Evolutionary conservation across 2,329 filamentous ascomycete species (phyloP), one percentile per base, ranked within the genome.

Genomic region (Botrytis fragariae): DNA sequence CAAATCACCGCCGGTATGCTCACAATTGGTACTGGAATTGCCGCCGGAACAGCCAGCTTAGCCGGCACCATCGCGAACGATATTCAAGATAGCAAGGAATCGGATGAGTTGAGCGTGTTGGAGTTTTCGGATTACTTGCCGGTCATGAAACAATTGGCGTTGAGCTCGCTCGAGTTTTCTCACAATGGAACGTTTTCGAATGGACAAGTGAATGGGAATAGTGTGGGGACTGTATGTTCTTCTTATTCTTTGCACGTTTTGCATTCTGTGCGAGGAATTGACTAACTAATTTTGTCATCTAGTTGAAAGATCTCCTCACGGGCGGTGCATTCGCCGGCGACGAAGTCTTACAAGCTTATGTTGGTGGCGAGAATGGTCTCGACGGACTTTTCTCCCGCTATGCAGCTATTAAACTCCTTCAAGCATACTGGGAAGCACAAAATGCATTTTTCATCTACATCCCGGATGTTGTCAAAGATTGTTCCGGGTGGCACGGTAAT

Each of bases 371-470:
- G n/a, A 16, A 51, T 2, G 29, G 63, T 0, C 32, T 48, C 12
- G 44, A 65, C 5, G 32, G 44, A 51, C 29, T 65, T 25, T 65
- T 65, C 22, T 48, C 63, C 10, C 42, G 44, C 20, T 48, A 65
- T 8, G 63, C 63, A 37, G 44, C 44, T 9, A 37, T 65, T 32
- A 48, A 65, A 12, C 63, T 65, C 2, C 44, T 65, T 0, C 63
- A 65, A n/a, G 63, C 63, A 25, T 65, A 65, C 4, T 65, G 29
- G 32, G 29, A 65, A 65, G 63, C 63, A 1, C 44, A 65, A 65
- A 65, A 65, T 48, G 63, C 44, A 5, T 65, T 65, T 10, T 65
- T 65, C 44, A n/a, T 51, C 63, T 65, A 51, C 29, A 65, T 51
- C 5, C 63, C 63, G 12, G 20, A 65, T 4, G 10, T 65, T 2